phyloP scores from a whole-genome alignment of 345 rosid genomes.

The Euphorbia lathyris region DNA sequence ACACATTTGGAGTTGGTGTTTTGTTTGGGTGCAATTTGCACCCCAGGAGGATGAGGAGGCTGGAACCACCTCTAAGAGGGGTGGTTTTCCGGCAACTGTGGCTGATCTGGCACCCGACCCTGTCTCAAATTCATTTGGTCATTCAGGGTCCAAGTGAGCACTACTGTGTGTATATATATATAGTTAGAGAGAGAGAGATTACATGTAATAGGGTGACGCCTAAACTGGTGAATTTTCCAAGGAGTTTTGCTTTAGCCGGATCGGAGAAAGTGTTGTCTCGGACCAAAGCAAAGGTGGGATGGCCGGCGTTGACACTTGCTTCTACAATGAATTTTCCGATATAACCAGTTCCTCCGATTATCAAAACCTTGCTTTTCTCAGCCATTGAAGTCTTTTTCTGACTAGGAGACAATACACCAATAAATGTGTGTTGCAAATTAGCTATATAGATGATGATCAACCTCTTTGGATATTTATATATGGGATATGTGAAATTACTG shows the following conservation, averaged over 20 bases:
- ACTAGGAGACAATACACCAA: too few species aligned
- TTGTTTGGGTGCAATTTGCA: too few species aligned
- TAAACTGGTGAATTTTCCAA: slow-evolving; percentile 47
- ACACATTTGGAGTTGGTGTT: too few species aligned
- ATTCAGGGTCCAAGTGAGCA: too few species aligned
- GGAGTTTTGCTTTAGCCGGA: slow-evolving; percentile 45
- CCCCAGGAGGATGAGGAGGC: too few species aligned
- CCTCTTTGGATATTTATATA: too few species aligned
- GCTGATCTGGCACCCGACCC: too few species aligned
- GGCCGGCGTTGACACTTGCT: slow-evolving; percentile 54
- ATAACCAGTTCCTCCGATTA: slow-evolving; percentile 75
- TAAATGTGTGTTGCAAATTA: not conserved
- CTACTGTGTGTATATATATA: too few species aligned
- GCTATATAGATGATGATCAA: not conserved
- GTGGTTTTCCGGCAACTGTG: too few species aligned
- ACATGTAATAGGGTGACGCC: slow-evolving; percentile 60
- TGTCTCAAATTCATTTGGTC: too few species aligned
- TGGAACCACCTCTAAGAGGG: too few species aligned
- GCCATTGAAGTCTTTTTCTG: slow-evolving; percentile 34
- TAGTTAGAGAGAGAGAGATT: slow-evolving; percentile 6
- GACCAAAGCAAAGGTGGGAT: slow-evolving; percentile 60
- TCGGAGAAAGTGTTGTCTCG: slow-evolving; percentile 52
- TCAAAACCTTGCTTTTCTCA: slow-evolving; percentile 58
- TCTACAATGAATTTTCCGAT: slow-evolving; percentile 65
- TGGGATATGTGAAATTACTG: too few species aligned